A percentile compares a stretch with the other conserved stretches of the same genome.
Evolutionary conservation across 768 basidiomycete species (phyloP).

Genomic region (Cubamyces lactineus): DNA sequence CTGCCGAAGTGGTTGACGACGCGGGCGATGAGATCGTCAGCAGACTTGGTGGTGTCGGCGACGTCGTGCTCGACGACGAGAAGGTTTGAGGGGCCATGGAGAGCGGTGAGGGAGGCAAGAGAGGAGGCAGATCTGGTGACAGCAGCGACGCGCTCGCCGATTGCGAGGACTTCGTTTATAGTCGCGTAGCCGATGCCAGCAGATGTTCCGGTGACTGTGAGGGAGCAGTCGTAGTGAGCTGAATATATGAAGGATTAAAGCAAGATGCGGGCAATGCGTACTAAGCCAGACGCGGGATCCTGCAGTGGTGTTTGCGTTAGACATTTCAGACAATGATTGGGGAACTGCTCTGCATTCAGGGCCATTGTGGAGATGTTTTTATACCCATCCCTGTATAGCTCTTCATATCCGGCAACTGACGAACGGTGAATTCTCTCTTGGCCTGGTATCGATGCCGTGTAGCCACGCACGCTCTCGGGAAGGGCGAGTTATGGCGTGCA

Average conservation of each 20-base stretch:
- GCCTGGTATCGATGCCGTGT: not conserved
- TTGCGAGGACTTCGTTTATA: constrained; percentile 34
- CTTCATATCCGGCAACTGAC: no score
- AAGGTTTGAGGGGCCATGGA: constrained; percentile 31
- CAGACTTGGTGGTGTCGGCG: constrained; percentile 24
- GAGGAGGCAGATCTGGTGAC: constrained; percentile 35
- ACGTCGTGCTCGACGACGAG: constrained; percentile 39
- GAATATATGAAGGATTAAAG: no score
- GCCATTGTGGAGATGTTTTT: no score
- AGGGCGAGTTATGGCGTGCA: no score
- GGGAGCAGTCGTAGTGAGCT: not conserved
- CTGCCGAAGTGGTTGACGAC: constrained; percentile 31
- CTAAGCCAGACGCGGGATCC: constrained; percentile 18
- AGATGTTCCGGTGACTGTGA: constrained; percentile 38
- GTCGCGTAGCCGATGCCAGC: constrained; percentile 38
- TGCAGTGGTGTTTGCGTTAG: not conserved
- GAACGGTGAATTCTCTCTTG: no score
- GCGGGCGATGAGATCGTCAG: constrained; percentile 18
- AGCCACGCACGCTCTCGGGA: no score
- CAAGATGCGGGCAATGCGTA: not conserved
- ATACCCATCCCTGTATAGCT: no score
- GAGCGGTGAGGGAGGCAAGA: constrained; percentile 29
- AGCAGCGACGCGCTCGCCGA: constrained; percentile 40
- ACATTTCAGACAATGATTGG: not conserved
- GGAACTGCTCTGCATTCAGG: not conserved